Conservation (phyloP, 805 yeast species). For the Metschnikowia reukaufii region DNA sequence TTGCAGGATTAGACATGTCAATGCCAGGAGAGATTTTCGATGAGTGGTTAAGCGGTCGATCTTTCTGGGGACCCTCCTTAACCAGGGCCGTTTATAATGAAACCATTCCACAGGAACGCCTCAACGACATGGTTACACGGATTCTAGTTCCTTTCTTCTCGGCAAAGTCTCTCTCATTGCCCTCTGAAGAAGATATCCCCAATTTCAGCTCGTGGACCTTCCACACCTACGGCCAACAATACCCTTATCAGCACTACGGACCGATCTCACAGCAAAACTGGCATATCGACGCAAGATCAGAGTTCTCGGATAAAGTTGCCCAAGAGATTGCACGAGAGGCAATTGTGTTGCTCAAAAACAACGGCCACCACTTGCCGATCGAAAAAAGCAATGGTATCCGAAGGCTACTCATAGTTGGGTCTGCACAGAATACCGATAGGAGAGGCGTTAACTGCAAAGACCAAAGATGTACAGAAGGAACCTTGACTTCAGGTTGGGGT, state of each 20-base stretch:
- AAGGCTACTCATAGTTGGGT: slow-evolving; percentile 48
- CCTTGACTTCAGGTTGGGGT: slow-evolving; percentile 63
- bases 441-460: slow-evolving; percentile 56
- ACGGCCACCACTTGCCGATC: slow-evolving; percentile 53
- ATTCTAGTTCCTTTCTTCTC: slow-evolving; percentile 58
- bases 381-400: slow-evolving; percentile 42
- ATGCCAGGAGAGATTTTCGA: slow-evolving; percentile 63
- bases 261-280: slow-evolving; percentile 54
- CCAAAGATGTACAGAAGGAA: slow-evolving; percentile 53
- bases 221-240: slow-evolving; percentile 54
- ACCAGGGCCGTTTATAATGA: slow-evolving; percentile 56
- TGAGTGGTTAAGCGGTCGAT: slow-evolving; percentile 52
- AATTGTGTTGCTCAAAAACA: slow-evolving; percentile 54
- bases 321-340: slow-evolving; percentile 58
- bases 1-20: slow-evolving; percentile 63
- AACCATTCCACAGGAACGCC: slow-evolving; percentile 51
- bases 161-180: slow-evolving; percentile 36
- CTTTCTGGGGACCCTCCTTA: slow-evolving; percentile 58
- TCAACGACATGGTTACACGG: slow-evolving; percentile 63
- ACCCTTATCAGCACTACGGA: slow-evolving; percentile 54
- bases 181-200: slow-evolving; percentile 45
- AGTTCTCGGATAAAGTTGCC: slow-evolving; percentile 49
- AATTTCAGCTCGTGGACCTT: slow-evolving; percentile 60
- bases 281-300: slow-evolving; percentile 54
- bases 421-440: slow-evolving; percentile 52